phyloP scores from a whole-genome alignment of 441 rosid species.

The Breynia disticha region DNA sequence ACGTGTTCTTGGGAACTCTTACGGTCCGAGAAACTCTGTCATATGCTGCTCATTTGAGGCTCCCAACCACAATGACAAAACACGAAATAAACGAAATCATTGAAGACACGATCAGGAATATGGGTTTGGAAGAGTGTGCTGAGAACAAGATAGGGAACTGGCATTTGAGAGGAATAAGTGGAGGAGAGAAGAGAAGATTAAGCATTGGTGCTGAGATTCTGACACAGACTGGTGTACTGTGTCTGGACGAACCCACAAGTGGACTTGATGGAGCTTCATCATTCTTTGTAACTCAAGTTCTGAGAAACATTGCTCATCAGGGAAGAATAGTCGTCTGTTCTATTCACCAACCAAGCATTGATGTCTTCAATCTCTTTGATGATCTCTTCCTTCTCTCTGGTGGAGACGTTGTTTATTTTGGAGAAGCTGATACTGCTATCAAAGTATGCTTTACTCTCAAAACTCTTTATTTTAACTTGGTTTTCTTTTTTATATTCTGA shows the following conservation, averaged over 20 bases:
- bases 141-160: conserved; percentile 59
- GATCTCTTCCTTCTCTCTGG: conserved; percentile 61
- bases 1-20: conserved; percentile 54
- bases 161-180: conserved; percentile 72
- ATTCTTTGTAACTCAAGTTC: conserved; percentile 57
- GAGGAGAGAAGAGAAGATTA: conserved; percentile 67
- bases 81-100: conserved; percentile 40
- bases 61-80: conserved; percentile 33
- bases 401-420: conserved; percentile 65
- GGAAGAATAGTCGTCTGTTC: conserved; percentile 67
- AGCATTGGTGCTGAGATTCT: conserved; percentile 62
- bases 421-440: conserved; percentile 53
- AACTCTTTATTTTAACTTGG: no score
- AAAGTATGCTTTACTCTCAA: no score
- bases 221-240: conserved; percentile 45
- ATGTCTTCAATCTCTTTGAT: conserved; percentile 67
- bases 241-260: conserved; percentile 75
- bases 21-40: conserved; percentile 62
- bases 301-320: conserved; percentile 53
- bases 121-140: conserved; percentile 72
- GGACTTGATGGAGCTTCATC: conserved; percentile 84
- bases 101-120: conserved; percentile 49
- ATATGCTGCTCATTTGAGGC: conserved; percentile 62
- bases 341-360: conserved; percentile 76
- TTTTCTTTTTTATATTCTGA: not conserved